Conservation (phyloP, 2,329 filamentous ascomycete genomes). For the Claviceps paspali region DNA sequence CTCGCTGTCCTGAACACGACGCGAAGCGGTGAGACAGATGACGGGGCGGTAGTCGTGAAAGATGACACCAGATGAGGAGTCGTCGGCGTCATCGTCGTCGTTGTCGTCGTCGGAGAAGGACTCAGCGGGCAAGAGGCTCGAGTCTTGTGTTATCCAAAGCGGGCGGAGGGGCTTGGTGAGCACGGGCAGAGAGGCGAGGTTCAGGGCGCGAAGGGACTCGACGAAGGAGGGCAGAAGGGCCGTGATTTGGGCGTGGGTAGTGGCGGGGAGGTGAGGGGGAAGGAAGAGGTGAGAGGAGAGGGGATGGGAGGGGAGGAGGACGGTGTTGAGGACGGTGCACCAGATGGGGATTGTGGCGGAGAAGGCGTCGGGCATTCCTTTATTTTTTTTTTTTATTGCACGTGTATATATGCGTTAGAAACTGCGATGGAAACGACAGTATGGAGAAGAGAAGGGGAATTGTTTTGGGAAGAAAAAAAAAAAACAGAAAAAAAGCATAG, state of each 20-base stretch:
- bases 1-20: conserved; percentile 53
- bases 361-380: conserved; percentile 82
- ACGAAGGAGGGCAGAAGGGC: conserved; percentile 41
- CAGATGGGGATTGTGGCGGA: conserved; percentile 90
- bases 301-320: conserved; percentile 50
- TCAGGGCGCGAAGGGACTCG: conserved; percentile 36
- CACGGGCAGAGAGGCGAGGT: conserved; percentile 37
- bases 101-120: background rate
- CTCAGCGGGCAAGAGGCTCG: conserved; percentile 20
- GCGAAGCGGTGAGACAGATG: conserved; percentile 74
- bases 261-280: conserved; percentile 55
- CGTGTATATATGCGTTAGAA: too few relatives aligned
- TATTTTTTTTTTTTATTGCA: too few relatives aligned
- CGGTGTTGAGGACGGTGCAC: conserved; percentile 72
- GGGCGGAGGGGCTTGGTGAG: conserved; percentile 61
- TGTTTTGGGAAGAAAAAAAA: too few relatives aligned
- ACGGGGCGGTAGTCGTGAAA: conserved; percentile 53
- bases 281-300: conserved; percentile 44
- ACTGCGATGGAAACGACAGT: too few relatives aligned
- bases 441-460: too few relatives aligned
- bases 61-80: conserved; percentile 12
- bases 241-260: conserved; percentile 64
- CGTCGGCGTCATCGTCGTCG: background rate
- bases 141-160: conserved; percentile 65
- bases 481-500: too few relatives aligned